Percentiles rank a stretch among this genome's conserved stretches.
These are phyloP conservation scores for Parathielavia appendiculata DNA, from an alignment of 495 filamentous ascomycete species.

Conservation along the genomic window DNA sequence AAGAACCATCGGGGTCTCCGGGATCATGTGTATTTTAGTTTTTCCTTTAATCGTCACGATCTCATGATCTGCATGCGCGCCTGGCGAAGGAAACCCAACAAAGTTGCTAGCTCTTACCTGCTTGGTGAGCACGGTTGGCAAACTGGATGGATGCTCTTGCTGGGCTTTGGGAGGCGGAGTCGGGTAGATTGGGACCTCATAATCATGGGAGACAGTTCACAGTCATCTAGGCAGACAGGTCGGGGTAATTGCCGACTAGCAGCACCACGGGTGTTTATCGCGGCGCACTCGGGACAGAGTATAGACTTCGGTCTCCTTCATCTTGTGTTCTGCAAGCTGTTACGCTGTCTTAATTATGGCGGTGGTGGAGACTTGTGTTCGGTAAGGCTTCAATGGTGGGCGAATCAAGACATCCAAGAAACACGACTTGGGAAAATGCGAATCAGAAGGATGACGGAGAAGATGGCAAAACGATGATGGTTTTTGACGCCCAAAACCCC, in stretches of 20 bases:
- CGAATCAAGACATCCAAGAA: background rate
- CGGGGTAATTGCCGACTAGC: background rate
- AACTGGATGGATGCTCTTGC: slow-evolving; percentile 1
- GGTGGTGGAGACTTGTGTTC: background rate
- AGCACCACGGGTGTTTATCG: background rate
- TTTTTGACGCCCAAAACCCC: too few relatives aligned
- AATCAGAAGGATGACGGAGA: too few relatives aligned
- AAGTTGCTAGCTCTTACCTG: background rate
- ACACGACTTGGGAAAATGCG: background rate
- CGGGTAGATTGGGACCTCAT: background rate
- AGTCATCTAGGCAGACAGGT: background rate
- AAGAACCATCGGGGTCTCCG: background rate
- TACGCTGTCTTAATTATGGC: background rate
- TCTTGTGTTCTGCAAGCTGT: background rate
- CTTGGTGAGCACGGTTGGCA: background rate
- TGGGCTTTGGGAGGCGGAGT: background rate
- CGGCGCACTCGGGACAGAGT: background rate
- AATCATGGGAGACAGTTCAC: background rate
- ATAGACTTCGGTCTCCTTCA: slow-evolving; percentile 5
- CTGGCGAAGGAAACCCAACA: background rate
- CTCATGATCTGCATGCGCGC: background rate
- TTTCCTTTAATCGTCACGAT: slow-evolving; percentile 10
- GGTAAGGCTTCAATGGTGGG: background rate
- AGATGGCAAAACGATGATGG: too few relatives aligned
- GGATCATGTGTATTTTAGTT: slow-evolving; percentile 18